These are phyloP conservation scores for Hypoxylon trugodes DNA, from an alignment of 495 filamentous ascomycete species.

Conservation along the genomic window DNA sequence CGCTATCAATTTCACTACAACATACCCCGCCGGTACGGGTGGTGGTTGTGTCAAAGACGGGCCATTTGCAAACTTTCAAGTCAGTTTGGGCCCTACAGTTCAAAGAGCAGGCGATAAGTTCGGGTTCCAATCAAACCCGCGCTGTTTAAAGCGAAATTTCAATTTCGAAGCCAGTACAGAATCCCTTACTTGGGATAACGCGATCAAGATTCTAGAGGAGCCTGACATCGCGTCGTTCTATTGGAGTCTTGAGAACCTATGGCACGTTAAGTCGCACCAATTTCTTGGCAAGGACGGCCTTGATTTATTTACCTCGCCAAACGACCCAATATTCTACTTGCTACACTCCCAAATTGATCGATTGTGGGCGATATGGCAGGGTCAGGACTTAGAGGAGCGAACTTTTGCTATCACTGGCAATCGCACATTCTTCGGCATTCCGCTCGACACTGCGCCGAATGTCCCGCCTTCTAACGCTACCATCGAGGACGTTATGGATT, in stretches of 20 bases:
- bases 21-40: constrained; percentile 59
- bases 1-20: constrained; percentile 35
- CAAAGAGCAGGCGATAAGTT: constrained; percentile 51
- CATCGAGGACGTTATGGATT: constrained; percentile 34
- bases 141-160: constrained; percentile 70
- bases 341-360: constrained; percentile 72
- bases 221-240: constrained; percentile 22
- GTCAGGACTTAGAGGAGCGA: constrained; percentile 36
- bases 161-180: constrained; percentile 40
- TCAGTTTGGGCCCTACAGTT: constrained; percentile 30
- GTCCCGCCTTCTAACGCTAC: constrained; percentile 34
- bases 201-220: constrained; percentile 19
- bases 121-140: constrained; percentile 55
- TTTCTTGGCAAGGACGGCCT: constrained; percentile 30
- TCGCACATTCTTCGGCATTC: constrained; percentile 35
- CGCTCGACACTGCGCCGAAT: constrained; percentile 23
- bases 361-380: constrained; percentile 71
- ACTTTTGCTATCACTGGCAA: constrained; percentile 19
- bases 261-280: constrained; percentile 30
- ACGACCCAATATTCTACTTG: constrained; percentile 70
- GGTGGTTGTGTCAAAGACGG: constrained; percentile 69
- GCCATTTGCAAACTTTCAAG: constrained; percentile 53
- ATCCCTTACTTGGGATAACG: constrained; percentile 22
- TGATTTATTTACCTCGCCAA: constrained; percentile 63
- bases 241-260: constrained; percentile 5